Evolutionary conservation across 345 rosid genomes (phyloP), one percentile per base, ranked within the genome.

Genomic region (Eucalyptus grandis): DNA sequence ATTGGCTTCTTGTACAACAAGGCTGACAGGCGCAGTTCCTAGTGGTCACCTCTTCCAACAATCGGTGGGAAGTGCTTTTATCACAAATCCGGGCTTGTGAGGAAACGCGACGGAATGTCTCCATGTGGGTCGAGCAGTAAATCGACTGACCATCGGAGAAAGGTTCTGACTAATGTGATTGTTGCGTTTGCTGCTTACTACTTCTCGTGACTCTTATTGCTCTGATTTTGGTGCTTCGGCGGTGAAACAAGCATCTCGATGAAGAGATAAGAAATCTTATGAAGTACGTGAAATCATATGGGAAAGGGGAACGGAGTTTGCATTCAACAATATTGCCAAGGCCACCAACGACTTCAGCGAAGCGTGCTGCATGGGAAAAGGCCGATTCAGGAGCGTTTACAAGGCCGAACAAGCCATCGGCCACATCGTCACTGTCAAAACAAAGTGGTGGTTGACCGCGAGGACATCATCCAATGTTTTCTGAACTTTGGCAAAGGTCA

Each of bases 51-150:
- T 91, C 24, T 96, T 94, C 90, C 91, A 88, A 88, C 91, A 92
- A 88, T 92, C 93, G 34, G 87, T 93, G 15, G 89, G 86, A 56
- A 87, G 88, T 49, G 90, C 94, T 44, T 94, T 94, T 87, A 43
- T 40, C 34, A 95, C 93, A 49, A 96, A 96, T 77, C 21, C 93
- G 12, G 96, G 93, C 15, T 91, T 96, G 93, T 96, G 98, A 83
- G 96, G 98, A 54, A 83, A 94, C 34, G 14, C n/a, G 50, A 44
- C 46, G 2, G 46, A 44, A 2, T 44, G 3, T 44, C 46, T 44
- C 46, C 46, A 2, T 44, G 46, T 44, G 46, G 46, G 46, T 2
- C 3, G 1, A 44, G 46, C 46, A 40, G 50, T 43, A 46, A 88
- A 14, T 92, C 87, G 65, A 92, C 95, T 49, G 88, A 88, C 11